Conservation (phyloP, 139 green algal genomes). For the Ulvella scutata region DNA sequence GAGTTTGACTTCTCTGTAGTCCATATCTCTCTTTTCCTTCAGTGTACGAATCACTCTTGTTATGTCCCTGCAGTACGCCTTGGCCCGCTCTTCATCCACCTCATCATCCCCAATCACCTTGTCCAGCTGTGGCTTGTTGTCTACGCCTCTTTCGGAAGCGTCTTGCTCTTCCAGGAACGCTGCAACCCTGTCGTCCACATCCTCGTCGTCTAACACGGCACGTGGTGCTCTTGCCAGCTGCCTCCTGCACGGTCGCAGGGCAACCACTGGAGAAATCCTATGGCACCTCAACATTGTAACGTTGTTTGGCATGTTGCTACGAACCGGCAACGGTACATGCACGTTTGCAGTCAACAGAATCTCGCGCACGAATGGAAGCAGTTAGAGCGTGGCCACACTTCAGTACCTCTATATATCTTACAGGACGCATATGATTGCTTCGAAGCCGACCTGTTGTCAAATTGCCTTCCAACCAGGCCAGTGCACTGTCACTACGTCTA, state of each 20-base stretch:
- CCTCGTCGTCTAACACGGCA: slow-evolving; percentile 15
- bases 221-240: neutral
- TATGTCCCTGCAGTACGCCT: slow-evolving; percentile 49
- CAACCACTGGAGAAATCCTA: no score
- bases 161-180: slow-evolving; percentile 37
- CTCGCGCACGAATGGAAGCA: no score
- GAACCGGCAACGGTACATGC: no score
- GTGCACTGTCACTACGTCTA: no score
- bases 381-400: no score
- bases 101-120: slow-evolving; percentile 28
- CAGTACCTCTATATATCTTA: no score
- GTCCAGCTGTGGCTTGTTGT: slow-evolving; percentile 4
- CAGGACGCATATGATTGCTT: no score
- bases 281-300: no score
- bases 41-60: slow-evolving; percentile 42
- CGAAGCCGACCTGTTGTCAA: no score
- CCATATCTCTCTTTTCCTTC: slow-evolving; percentile 64
- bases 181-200: slow-evolving; percentile 34
- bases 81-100: slow-evolving; percentile 44
- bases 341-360: no score
- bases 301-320: no score
- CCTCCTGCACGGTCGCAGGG: neutral
- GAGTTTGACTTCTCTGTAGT: slow-evolving; percentile 58
- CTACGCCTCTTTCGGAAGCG: slow-evolving; percentile 26
- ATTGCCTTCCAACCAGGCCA: no score